Evolutionary conservation across 2,329 filamentous ascomycete genomes (phyloP).

Genomic region (Escovopsis sp.): DNA sequence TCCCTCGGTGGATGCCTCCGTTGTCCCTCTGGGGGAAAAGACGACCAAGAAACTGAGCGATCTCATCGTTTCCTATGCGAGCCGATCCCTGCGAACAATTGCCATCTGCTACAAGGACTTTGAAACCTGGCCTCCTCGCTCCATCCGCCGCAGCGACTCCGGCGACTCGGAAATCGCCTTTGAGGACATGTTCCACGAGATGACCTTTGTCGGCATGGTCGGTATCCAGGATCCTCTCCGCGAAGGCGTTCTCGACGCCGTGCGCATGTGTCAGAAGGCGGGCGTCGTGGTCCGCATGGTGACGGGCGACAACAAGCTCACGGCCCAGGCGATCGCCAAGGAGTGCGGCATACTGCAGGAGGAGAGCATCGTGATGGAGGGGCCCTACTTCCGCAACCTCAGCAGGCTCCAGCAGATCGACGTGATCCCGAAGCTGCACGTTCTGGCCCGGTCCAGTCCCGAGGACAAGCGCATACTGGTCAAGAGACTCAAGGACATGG

Average conservation of each 20-base stretch:
- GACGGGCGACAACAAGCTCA: slow-evolving; percentile 68
- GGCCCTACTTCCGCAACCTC: slow-evolving; percentile 62
- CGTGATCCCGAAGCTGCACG: slow-evolving; percentile 54
- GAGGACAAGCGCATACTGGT: slow-evolving; percentile 66
- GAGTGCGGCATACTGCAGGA: slow-evolving; percentile 63
- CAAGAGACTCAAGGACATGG: slow-evolving; percentile 53
- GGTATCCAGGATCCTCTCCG: slow-evolving; percentile 74
- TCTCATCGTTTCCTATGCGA: slow-evolving; percentile 65
- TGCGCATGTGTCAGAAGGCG: slow-evolving; percentile 56
- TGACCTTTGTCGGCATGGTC: slow-evolving; percentile 55
- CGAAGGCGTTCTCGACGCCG: slow-evolving; percentile 58
- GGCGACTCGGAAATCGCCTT: slow-evolving; percentile 49
- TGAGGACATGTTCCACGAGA: slow-evolving; percentile 50
- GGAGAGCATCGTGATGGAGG: slow-evolving; percentile 61
- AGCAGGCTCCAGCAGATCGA: slow-evolving; percentile 49
- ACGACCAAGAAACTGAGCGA: slow-evolving; percentile 43
- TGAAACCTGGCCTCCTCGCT: slow-evolving; percentile 64
- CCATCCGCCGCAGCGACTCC: slow-evolving; percentile 36
- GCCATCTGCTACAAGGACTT: slow-evolving; percentile 76
- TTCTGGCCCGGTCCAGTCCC: slow-evolving; percentile 59
- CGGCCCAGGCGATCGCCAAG: slow-evolving; percentile 62
- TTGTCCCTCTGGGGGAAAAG: slow-evolving; percentile 32
- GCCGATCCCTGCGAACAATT: slow-evolving; percentile 69
- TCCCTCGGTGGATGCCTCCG: slow-evolving; percentile 29
- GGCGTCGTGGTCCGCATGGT: slow-evolving; percentile 77